phyloP scores from a whole-genome alignment of 495 filamentous ascomycete genomes.

The Aspergillus biplanus region DNA sequence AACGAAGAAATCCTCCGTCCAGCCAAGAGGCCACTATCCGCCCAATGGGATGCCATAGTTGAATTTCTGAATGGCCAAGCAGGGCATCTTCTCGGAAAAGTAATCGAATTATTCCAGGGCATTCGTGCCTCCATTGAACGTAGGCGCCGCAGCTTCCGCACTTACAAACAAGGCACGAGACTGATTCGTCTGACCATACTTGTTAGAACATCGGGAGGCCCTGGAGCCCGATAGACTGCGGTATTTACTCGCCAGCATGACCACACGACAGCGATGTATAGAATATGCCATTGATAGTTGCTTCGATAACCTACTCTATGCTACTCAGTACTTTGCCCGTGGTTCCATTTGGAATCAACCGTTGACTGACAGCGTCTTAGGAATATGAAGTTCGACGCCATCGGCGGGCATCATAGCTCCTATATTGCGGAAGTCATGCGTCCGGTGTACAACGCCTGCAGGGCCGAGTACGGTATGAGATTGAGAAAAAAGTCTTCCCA shows the following conservation, averaged over 20 bases:
- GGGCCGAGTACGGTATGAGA: constrained; percentile 24
- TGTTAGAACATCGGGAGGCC: constrained; percentile 10
- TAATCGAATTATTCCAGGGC: constrained; percentile 3
- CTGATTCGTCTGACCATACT: not conserved
- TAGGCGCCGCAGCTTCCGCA: not conserved
- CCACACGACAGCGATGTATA: constrained; percentile 18
- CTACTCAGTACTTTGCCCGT: constrained; percentile 14
- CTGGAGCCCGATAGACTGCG: constrained; percentile 21
- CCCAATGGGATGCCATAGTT: constrained; percentile 11
- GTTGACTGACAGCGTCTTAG: constrained; percentile 7
- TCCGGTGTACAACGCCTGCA: constrained; percentile 24
- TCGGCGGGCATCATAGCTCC: constrained; percentile 26
- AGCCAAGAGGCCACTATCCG: constrained; percentile 1
- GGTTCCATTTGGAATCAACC: not conserved
- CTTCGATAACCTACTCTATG: constrained; percentile 6
- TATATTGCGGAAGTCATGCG: constrained; percentile 31
- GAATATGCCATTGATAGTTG: constrained; percentile 8
- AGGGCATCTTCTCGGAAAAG: constrained; percentile 1
- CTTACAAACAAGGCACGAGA: not conserved
- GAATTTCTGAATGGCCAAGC: constrained; percentile 3
- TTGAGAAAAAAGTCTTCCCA: not conserved
- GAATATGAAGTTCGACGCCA: constrained; percentile 18
- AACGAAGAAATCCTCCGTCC: constrained; percentile 27
- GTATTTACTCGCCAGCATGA: constrained; percentile 21
- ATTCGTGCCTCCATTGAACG: constrained; percentile 17